Conservation (phyloP, 73 alveolate species). For the Paramecium bursaria region DNA sequence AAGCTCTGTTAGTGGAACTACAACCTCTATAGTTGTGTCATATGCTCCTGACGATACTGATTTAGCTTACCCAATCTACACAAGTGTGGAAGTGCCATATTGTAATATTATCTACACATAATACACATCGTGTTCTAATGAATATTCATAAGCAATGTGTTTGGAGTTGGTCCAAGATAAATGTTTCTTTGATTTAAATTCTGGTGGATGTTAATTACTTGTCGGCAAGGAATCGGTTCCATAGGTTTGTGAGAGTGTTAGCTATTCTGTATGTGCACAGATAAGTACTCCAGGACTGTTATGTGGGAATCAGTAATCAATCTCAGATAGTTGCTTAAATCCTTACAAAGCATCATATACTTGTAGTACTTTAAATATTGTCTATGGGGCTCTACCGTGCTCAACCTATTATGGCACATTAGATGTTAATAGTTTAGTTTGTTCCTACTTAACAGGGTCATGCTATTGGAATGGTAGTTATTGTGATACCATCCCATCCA, state of each 20-base stretch:
- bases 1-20: background rate
- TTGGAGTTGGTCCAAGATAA: background rate
- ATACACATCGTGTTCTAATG: background rate
- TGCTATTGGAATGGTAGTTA: background rate
- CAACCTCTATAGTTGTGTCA: background rate
- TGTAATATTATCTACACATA: background rate
- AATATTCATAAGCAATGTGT: conserved; percentile 43
- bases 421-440: background rate
- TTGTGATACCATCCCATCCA: background rate
- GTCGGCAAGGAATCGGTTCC: background rate
- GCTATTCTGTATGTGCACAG: background rate
- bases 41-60: background rate
- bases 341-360: background rate
- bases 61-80: background rate
- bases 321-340: background rate
- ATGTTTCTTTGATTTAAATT: conserved; percentile 39
- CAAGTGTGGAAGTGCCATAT: background rate
- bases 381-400: background rate
- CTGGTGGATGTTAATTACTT: conserved; percentile 22
- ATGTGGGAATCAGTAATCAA: background rate
- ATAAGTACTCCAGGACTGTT: background rate
- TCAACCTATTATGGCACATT: background rate
- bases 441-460: background rate
- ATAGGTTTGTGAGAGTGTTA: background rate
- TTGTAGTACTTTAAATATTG: background rate